A percentile compares a stretch with the other conserved stretches of the same genome.
Conservation (phyloP, 177 flowering plant genomes). For the Vitis hybrid region DNA sequence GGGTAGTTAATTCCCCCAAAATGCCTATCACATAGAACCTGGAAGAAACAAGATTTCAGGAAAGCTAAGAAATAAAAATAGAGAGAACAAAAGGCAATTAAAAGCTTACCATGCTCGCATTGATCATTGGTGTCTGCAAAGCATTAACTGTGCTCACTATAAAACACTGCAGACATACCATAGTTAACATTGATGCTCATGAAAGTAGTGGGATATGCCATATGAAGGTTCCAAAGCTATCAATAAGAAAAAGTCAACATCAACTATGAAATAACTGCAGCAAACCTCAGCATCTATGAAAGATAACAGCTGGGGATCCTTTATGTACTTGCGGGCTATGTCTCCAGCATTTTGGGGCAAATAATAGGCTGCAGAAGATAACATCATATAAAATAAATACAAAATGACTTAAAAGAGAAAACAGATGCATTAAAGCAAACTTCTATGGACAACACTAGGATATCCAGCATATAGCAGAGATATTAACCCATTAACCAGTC, state of each 20-base stretch:
- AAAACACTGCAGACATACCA: conserved; percentile 68
- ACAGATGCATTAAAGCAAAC: too few species aligned
- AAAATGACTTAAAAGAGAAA: background rate
- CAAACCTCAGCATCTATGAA: conserved; percentile 95
- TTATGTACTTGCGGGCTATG: conserved; percentile 84
- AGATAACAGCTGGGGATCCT: conserved; percentile 78
- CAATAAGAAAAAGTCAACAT: background rate
- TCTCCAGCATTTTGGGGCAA: conserved; percentile 96
- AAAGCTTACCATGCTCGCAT: conserved; percentile 87
- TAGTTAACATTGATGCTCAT: background rate
- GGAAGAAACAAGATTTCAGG: conserved; percentile 15
- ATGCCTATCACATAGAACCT: conserved; percentile 98
- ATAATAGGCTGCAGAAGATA: conserved; percentile 70
- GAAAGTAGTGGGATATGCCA: background rate
- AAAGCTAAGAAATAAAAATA: conserved; percentile 5
- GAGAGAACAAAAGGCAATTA: conserved; percentile 2
- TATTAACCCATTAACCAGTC: too few species aligned
- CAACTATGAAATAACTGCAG: background rate
- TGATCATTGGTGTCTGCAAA: conserved; percentile 93
- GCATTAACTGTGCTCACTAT: conserved; percentile 97
- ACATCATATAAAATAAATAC: conserved; percentile 1
- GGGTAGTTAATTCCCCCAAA: conserved; percentile 98
- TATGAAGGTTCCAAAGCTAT: background rate
- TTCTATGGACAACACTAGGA: too few species aligned
- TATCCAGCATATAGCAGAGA: background rate